Base-by-base conservation (phyloP, 2,329 filamentous ascomycete genomes). In the Periconia sp. region DNA sequence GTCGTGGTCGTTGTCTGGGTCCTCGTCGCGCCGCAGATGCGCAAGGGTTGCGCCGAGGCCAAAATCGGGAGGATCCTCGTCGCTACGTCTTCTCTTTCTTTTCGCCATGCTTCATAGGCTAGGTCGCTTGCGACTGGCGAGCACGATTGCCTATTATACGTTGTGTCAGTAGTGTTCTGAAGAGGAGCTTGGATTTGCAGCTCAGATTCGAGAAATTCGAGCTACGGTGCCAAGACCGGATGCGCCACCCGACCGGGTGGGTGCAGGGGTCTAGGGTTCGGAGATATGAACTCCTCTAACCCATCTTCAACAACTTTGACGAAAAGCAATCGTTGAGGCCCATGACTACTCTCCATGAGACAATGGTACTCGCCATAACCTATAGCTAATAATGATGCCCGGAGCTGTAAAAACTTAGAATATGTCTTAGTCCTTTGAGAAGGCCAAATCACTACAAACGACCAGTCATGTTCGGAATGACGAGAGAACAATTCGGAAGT, bases 11-110 rank as follows among this genome's bases (percentile, higher is more conserved):
- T 40, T 36, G 15, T 43, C 44, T 10, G 51, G 30, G n/a, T 53
- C 43, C 13, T 47, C 36, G 23, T 57, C 54, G 24, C 50, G 50
- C 34, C 53, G 50, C 49, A 65, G 36, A 36, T 58, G 55, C 35
- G 61, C 60, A 36, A 66, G 43, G 25, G 63, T 66, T 25, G 59
- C 59, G 21, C 61, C 63, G 13, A 68, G 51, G 13, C 64, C 59
- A 30, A 60, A 48, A 29, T 63, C 56, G 31, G 50, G 43, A n/a
- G 48, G 39, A 24, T 31, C 35, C 12, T 61, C 51, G 16, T 56
- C 46, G 23, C 48, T 23, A 33, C 39, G 50, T 16, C 48, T 45
- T 36, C 60, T 54, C 55, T 67, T 66, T 50, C 62, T 56, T 57
- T 65, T 67, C 23, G 56, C 46, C 62, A 65, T 67, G 36, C n/a